A percentile compares a stretch with the other conserved stretches of the same genome.
phyloP scores from a whole-genome alignment of 2,329 filamentous ascomycete genomes.

The Nothomitra cinnamomea region DNA sequence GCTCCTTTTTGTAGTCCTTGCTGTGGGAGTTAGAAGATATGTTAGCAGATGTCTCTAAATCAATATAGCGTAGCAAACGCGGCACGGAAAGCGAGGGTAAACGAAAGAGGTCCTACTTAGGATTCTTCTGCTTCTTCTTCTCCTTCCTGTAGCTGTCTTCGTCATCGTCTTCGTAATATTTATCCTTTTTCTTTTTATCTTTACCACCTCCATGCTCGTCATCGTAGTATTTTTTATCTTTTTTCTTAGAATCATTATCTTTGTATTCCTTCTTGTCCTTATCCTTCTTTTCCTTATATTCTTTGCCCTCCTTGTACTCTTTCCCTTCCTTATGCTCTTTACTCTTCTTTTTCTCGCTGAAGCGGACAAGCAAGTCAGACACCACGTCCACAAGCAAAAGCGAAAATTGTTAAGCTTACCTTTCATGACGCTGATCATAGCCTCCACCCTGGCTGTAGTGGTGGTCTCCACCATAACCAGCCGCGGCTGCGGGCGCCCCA shows the following conservation, averaged over 20 bases:
- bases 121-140: neutral
- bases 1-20: no score
- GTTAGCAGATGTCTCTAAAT: neutral
- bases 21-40: no score
- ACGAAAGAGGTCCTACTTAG: neutral
- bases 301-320: neutral
- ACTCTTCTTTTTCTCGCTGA: neutral
- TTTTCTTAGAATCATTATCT: neutral
- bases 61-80: neutral
- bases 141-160: neutral
- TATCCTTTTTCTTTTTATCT: neutral
- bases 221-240: neutral
- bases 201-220: neutral
- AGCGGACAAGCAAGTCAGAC: neutral
- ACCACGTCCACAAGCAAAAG: neutral
- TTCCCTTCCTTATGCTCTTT: neutral
- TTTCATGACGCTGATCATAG: neutral
- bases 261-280: neutral
- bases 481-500: neutral
- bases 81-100: no score
- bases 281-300: neutral
- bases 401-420: neutral
- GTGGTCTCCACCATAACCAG: neutral
- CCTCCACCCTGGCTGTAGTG: neutral
- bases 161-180: neutral